Percentiles rank a stretch among this genome's conserved stretches.
These are phyloP conservation scores for Aspergillus sojae DNA, from an alignment of 2,329 filamentous ascomycete genomes.

Conservation along the genomic window DNA sequence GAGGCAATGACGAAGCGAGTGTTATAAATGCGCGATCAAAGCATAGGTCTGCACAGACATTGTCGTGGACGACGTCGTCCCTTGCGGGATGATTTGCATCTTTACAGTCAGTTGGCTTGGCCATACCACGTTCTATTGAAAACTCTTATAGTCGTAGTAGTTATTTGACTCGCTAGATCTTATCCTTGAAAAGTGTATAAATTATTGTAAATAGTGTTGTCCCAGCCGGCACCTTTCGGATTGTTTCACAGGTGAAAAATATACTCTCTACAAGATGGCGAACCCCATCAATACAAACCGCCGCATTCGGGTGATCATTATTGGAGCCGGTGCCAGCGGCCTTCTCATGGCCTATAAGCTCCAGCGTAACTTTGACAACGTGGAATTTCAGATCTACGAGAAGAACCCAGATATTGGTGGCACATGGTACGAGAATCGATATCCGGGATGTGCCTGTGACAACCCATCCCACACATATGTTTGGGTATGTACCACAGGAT, in stretches of 20 bases:
- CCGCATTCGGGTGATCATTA: slow-evolving; percentile 1
- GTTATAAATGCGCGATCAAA: too few species aligned
- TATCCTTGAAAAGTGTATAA: too few species aligned
- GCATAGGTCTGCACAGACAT: too few species aligned
- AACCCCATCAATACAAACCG: slow-evolving; percentile 8
- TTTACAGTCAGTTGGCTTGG: too few species aligned
- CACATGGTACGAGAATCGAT: slow-evolving; percentile 17
- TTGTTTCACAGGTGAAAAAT: not conserved
- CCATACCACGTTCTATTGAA: too few species aligned
- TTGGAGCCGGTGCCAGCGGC: slow-evolving; percentile 8
- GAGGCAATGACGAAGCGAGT: too few species aligned
- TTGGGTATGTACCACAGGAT: not conserved
- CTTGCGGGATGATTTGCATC: too few species aligned
- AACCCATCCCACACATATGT: slow-evolving; percentile 9
- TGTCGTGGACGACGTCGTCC: too few species aligned
- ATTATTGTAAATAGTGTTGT: not conserved
- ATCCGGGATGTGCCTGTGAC: slow-evolving; percentile 20
- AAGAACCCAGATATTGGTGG: slow-evolving; percentile 13
- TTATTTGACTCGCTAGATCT: too few species aligned
- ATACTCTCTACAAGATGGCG: not conserved
- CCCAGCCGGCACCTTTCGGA: not conserved
- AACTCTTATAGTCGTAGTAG: too few species aligned
- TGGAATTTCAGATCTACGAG: slow-evolving; percentile 10
- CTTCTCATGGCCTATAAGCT: slow-evolving; percentile 12
- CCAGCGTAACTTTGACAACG: slow-evolving; percentile 3